phyloP scores from a whole-genome alignment of 2,329 filamentous ascomycete genomes.

The Aspergillus terreus region DNA sequence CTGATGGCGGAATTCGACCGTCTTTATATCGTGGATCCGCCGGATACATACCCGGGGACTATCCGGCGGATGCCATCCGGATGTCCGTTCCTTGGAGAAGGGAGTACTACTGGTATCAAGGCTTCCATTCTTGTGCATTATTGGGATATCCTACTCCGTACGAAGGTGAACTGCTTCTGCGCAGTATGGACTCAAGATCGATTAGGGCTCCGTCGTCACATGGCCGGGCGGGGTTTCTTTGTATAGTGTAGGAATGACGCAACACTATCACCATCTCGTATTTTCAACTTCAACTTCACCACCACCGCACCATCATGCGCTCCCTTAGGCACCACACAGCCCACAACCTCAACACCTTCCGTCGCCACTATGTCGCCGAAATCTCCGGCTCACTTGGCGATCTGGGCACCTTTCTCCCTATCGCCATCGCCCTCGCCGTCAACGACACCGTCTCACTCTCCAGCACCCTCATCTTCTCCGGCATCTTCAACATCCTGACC shows the following conservation, averaged over 20 bases:
- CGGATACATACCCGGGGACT: background rate
- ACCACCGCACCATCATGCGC: conserved; percentile 5
- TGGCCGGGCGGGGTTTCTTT: background rate
- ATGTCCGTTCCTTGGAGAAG: background rate
- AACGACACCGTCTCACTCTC: conserved; percentile 76
- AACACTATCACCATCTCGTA: background rate
- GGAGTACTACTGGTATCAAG: background rate
- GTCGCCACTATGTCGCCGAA: conserved; percentile 61
- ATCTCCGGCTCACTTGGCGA: conserved; percentile 87
- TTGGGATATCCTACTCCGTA: no score
- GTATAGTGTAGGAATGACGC: background rate
- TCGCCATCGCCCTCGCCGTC: conserved; percentile 79
- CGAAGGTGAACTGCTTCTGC: no score
- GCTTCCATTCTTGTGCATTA: background rate
- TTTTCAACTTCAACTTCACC: background rate
- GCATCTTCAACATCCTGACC: conserved; percentile 79
- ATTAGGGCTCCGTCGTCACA: background rate
- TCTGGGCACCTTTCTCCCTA: conserved; percentile 81
- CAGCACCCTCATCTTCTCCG: conserved; percentile 82
- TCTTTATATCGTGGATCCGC: background rate
- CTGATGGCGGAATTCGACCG: background rate
- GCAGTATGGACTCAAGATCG: no score
- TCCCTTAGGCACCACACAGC: conserved; percentile 25
- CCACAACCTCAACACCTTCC: conserved; percentile 57
- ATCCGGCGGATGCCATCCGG: conserved; percentile 1